Evolutionary conservation across 164 flowering plant genomes (phyloP).

Genomic region (Nelumbo lutea): DNA sequence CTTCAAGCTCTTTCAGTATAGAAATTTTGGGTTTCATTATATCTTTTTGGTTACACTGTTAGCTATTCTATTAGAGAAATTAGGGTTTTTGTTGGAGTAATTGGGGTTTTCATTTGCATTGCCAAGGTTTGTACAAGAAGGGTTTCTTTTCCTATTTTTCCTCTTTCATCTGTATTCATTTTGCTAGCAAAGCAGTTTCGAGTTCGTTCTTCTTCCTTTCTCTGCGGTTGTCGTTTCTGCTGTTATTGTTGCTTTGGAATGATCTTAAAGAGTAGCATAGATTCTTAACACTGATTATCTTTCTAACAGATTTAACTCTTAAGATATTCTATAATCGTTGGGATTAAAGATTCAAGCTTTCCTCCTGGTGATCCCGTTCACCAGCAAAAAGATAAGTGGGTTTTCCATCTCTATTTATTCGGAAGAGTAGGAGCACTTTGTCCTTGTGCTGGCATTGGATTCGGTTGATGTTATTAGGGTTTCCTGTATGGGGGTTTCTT

Average conservation of each 20-base stretch:
- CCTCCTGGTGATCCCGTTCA: slow-evolving; percentile 2
- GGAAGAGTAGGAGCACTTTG: background rate
- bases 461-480: background rate
- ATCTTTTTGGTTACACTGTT: background rate
- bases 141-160: background rate
- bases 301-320: slow-evolving; percentile 1
- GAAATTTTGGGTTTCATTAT: background rate
- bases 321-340: background rate
- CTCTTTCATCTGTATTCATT: background rate
- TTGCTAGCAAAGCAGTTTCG: background rate
- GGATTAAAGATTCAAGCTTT: background rate
- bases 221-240: background rate
- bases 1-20: background rate
- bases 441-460: background rate
- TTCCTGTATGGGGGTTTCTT: background rate
- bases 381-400: background rate
- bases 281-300: background rate
- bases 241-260: background rate
- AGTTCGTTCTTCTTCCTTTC: background rate
- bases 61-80: background rate
- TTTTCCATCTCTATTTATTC: background rate
- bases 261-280: background rate
- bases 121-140: background rate
- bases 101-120: slow-evolving; percentile 10
- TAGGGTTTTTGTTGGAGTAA: slow-evolving; percentile 10